phyloP scores from a whole-genome alignment of 768 basidiomycete species.

The Leccinum fibrillosum region DNA sequence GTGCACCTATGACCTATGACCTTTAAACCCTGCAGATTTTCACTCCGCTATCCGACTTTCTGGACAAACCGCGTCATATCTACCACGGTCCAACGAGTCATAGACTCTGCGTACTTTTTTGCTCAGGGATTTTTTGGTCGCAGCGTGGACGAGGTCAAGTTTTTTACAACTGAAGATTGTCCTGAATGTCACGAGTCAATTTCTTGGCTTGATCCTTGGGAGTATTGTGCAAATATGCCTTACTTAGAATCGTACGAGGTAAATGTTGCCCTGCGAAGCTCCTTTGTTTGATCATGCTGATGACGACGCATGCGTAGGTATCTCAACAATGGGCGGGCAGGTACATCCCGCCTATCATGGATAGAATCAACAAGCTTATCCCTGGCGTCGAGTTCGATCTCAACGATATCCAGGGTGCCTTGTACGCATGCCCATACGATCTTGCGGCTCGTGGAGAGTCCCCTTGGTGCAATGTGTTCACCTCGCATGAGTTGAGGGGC shows the following conservation, averaged over 20 bases:
- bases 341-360: constrained; percentile 36
- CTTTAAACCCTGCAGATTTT: constrained; percentile 12
- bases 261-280: neutral
- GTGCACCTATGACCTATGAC: neutral
- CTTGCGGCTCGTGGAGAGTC: constrained; percentile 33
- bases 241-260: neutral
- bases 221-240: constrained; percentile 28
- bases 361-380: constrained; percentile 33
- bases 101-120: constrained; percentile 42
- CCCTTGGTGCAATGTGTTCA: constrained; percentile 42
- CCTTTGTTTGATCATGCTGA: neutral
- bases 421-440: constrained; percentile 43
- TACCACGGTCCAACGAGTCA: constrained; percentile 22
- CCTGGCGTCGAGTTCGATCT: constrained; percentile 31
- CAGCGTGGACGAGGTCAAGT: constrained; percentile 19
- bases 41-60: constrained; percentile 19
- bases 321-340: constrained; percentile 28
- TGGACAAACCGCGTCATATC: constrained; percentile 13
- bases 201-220: constrained; percentile 40
- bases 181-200: constrained; percentile 19
- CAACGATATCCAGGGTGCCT: constrained; percentile 35
- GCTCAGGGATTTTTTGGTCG: constrained; percentile 38
- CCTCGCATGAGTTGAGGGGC: constrained; percentile 28
- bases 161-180: constrained; percentile 33
- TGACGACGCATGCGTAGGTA: neutral